Conservation (phyloP, 108 stramenopile genomes). For the Nitzschia inconspicua region DNA sequence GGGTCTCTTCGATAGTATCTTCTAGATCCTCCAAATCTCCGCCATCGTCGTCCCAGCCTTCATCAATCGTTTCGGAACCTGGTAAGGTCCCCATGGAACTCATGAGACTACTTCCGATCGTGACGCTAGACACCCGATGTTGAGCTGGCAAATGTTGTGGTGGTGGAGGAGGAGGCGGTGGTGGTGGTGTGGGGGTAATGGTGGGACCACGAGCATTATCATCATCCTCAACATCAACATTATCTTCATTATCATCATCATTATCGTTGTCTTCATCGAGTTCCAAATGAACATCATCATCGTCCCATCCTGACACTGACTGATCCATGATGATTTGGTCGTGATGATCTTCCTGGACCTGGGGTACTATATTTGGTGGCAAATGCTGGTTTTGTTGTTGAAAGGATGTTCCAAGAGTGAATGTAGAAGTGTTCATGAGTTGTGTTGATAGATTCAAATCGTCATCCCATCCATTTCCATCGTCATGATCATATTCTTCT, state of each 20-base stretch:
- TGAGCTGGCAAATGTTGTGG: background rate
- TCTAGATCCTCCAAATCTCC: conserved; percentile 1
- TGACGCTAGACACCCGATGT: no score
- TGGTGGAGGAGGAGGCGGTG: conserved; percentile 1
- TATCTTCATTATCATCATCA: background rate
- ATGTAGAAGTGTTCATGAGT: no score
- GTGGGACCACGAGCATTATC: background rate
- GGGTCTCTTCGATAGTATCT: background rate
- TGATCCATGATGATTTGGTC: no score
- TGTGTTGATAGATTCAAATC: no score
- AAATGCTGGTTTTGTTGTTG: no score
- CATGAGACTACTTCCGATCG: no score
- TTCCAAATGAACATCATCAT: background rate
- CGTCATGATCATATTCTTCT: no score
- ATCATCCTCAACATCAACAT: background rate
- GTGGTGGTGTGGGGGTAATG: background rate
- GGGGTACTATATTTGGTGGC: no score
- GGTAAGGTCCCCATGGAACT: background rate
- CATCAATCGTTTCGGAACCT: background rate
- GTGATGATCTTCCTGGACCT: no score
- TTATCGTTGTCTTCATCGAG: background rate
- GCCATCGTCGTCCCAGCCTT: conserved; percentile 10
- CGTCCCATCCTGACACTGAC: no score
- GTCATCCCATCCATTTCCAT: conserved; percentile 1
- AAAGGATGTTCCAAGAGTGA: no score